phyloP scores from a whole-genome alignment of 768 basidiomycete species.

The Ramaria sp. region DNA sequence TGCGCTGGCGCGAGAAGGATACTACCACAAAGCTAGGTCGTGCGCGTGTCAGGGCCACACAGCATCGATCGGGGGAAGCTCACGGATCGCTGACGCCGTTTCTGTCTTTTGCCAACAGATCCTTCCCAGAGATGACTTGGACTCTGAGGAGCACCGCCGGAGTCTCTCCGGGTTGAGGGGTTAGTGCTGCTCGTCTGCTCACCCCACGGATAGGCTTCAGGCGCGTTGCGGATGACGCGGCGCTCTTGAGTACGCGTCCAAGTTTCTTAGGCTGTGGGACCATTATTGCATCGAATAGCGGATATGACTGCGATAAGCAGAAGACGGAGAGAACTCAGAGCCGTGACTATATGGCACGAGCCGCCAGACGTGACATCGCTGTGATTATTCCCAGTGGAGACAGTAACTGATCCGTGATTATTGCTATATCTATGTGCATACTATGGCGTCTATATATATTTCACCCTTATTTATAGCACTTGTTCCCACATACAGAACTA shows the following conservation, averaged over 20 bases:
- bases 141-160: constrained; percentile 59
- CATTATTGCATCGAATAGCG: background rate
- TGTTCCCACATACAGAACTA: too few relatives aligned
- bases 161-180: constrained; percentile 48
- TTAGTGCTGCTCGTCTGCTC: constrained; percentile 19
- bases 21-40: constrained; percentile 56
- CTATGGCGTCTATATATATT: too few relatives aligned
- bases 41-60: background rate
- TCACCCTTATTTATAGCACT: too few relatives aligned
- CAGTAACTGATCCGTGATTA: background rate
- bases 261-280: constrained; percentile 6
- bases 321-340: background rate
- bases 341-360: background rate
- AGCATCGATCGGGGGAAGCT: constrained; percentile 16
- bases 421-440: too few relatives aligned
- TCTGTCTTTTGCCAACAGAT: constrained; percentile 53
- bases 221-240: constrained; percentile 8
- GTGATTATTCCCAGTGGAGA: background rate
- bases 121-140: constrained; percentile 54
- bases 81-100: constrained; percentile 72
- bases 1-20: constrained; percentile 44
- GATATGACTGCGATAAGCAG: background rate
- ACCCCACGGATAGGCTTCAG: constrained; percentile 4
- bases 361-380: background rate
- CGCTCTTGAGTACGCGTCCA: constrained; percentile 6